These are phyloP conservation scores for Coemansia sp. DNA, from an alignment of 192 early-diverging fungal species.

Conservation along the genomic window DNA sequence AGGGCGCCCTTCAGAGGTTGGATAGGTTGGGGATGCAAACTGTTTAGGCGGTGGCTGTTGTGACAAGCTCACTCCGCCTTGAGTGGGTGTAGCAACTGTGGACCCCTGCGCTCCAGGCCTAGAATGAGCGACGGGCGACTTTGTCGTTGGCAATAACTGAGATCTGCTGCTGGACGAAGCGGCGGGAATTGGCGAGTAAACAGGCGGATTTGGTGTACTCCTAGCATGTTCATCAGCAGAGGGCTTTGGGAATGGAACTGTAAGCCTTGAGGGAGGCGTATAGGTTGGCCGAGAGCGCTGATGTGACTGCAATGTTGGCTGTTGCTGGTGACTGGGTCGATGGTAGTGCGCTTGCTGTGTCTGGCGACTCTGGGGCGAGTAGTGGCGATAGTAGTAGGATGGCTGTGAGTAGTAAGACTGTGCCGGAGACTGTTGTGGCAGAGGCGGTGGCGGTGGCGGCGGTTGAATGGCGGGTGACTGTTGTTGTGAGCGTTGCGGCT, in stretches of 20 bases:
- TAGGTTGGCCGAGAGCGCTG: not conserved
- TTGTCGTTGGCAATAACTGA: not conserved
- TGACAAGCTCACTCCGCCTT: constrained; percentile 1
- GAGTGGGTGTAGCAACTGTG: not conserved
- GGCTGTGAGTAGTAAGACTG: constrained; percentile 16
- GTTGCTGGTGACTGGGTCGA: constrained; percentile 5
- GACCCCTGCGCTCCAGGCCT: not conserved
- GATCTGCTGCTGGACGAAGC: not conserved
- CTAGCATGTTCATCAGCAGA: constrained; percentile 2
- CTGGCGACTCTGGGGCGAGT: constrained; percentile 13
- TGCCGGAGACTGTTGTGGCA: not conserved
- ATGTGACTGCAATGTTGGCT: constrained; percentile 11
- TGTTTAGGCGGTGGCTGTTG: not conserved
- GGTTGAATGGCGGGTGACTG: constrained; percentile 5
- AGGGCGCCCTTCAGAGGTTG: not conserved
- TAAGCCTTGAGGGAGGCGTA: constrained; percentile 1
- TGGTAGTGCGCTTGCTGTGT: not conserved
- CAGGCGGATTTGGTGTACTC: not conserved
- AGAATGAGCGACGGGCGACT: not conserved
- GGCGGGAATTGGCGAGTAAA: not conserved
- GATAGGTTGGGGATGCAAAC: not conserved
- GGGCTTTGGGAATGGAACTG: constrained; percentile 24
- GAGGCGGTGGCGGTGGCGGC: not conserved
- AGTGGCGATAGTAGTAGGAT: constrained; percentile 16
- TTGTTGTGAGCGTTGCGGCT: constrained; percentile 10